Evolutionary conservation across 106 monocot species (phyloP), one percentile per base, ranked within the genome.

Genomic region (Ottelia alismoides): DNA sequence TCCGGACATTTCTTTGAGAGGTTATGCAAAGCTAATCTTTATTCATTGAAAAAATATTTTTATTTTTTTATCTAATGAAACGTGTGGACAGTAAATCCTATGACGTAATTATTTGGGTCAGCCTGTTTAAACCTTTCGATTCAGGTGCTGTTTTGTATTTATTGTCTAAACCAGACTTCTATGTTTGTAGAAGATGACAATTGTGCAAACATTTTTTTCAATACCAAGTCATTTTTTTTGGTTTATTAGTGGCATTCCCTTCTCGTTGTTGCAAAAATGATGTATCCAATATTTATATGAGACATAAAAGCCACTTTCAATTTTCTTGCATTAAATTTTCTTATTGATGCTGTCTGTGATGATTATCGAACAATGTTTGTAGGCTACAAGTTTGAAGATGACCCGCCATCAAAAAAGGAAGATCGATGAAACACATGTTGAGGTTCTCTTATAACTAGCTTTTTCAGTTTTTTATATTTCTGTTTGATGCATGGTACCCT

Each of bases 301-400:
- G n/a, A n/a, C n/a, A n/a, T n/a, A n/a, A n/a, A n/a, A n/a, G n/a
- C n/a, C n/a, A n/a, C n/a, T n/a, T n/a, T n/a, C n/a, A n/a, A n/a
- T n/a, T n/a, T n/a, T n/a, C n/a, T n/a, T n/a, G n/a, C n/a, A n/a
- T n/a, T n/a, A n/a, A n/a, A n/a, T n/a, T n/a, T n/a, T n/a, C n/a
- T n/a, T n/a, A 49, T 16, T 49, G 27, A 19, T 47, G 44, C 47
- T 78, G 63, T 57, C n/a, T n/a, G n/a, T n/a, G n/a, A n/a, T n/a
- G n/a, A n/a, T n/a, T n/a, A n/a, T n/a, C n/a, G n/a, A n/a, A n/a
- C n/a, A n/a, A n/a, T n/a, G n/a, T n/a, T n/a, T n/a, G n/a, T n/a
- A 98, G 98, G 90, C 85, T 48, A 77, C 82, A 56, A 83, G 85
- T 70, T 86, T 98, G 76, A 98, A 98, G 76, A 90, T 98, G 98